Evolutionary conservation across 441 rosid species (phyloP).

Genomic region (Pelargonium exstipulatum): DNA sequence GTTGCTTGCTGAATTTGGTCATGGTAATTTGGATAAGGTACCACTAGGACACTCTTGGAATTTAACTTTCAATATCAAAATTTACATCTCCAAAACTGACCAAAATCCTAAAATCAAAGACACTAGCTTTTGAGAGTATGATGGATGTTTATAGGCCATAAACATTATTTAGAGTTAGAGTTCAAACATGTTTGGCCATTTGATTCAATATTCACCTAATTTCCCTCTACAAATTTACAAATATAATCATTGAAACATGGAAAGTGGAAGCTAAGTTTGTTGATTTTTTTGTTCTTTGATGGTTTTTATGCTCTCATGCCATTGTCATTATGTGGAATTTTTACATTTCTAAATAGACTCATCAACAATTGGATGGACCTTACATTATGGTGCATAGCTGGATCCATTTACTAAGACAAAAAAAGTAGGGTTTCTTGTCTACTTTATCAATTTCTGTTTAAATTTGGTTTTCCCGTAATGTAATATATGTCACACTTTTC

Average conservation of each 20-base stretch:
- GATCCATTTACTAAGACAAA: too few species aligned
- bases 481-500: too few species aligned
- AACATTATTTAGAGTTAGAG: background rate
- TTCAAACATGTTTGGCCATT: background rate
- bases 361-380: too few species aligned
- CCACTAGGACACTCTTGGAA: background rate
- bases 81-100: background rate
- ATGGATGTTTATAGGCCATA: background rate
- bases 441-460: too few species aligned
- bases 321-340: background rate
- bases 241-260: too few species aligned
- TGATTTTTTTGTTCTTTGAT: background rate
- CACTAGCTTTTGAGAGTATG: background rate
- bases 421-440: too few species aligned
- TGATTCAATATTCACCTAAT: background rate
- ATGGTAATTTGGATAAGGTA: too few species aligned
- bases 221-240: background rate
- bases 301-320: background rate
- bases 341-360: background rate
- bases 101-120: background rate
- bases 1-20: too few species aligned
- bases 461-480: too few species aligned
- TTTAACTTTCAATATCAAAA: background rate
- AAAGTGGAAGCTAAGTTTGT: too few species aligned
- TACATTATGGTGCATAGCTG: too few species aligned